Evolutionary conservation across 495 filamentous ascomycete genomes (phyloP).

Genomic region (Aspergillus campestris): DNA sequence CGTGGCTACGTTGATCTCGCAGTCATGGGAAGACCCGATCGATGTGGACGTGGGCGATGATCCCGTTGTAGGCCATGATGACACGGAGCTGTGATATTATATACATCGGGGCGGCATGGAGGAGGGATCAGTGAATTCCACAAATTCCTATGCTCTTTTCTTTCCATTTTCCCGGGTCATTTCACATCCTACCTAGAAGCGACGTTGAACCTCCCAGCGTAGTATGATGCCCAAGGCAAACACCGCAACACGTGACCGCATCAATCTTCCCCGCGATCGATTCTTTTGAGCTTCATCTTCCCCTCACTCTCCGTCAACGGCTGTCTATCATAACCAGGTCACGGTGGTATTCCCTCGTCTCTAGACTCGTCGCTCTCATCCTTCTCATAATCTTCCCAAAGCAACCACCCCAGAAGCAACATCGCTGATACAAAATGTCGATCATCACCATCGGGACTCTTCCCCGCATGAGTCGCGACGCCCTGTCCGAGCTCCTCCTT

Average conservation of each 20-base stretch:
- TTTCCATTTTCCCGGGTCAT: too few species aligned
- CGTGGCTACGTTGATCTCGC: conserved; percentile 69
- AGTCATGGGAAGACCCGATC: conserved; percentile 42
- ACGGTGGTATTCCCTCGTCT: not conserved
- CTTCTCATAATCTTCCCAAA: not conserved
- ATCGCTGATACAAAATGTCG: conserved; percentile 36
- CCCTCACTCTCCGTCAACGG: not conserved
- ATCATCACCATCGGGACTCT: conserved; percentile 50
- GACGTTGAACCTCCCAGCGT: too few species aligned
- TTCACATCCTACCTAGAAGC: too few species aligned
- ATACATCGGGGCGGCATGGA: too few species aligned
- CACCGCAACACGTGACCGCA: too few species aligned
- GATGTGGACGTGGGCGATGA: conserved; percentile 4
- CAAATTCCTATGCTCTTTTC: too few species aligned
- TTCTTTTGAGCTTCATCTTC: not conserved
- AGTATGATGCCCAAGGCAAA: too few species aligned
- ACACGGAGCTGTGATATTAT: not conserved
- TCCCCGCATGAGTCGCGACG: conserved; percentile 53
- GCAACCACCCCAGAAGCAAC: too few species aligned
- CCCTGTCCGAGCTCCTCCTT: conserved; percentile 46
- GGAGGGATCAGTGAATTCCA: too few species aligned
- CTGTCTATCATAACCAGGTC: not conserved
- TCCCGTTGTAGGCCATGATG: not conserved
- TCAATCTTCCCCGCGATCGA: too few species aligned
- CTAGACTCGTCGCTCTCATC: not conserved